phyloP scores from a whole-genome alignment of 2,329 filamentous ascomycete genomes.

The Tolypocladium ovalisporum region DNA sequence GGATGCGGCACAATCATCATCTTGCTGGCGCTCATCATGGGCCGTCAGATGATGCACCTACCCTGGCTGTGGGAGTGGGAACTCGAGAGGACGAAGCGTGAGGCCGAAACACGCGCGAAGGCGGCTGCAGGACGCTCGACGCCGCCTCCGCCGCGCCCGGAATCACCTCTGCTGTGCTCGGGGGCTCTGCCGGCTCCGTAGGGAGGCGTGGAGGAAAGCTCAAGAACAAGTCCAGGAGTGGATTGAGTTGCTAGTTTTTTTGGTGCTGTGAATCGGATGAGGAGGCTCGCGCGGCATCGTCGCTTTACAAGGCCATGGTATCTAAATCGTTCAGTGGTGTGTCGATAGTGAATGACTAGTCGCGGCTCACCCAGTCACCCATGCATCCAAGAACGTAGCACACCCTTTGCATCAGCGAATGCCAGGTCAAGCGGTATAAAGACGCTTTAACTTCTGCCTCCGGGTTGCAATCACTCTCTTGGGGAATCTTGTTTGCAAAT shows the following conservation, averaged over 20 bases:
- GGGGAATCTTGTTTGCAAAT: background rate
- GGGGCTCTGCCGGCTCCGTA: background rate
- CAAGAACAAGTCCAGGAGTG: background rate
- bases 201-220: background rate
- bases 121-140: background rate
- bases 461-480: background rate
- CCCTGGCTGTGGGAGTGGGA: slow-evolving; percentile 4
- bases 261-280: background rate
- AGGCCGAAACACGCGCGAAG: background rate
- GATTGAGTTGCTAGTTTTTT: background rate
- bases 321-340: background rate
- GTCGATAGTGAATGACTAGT: background rate
- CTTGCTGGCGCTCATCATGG: slow-evolving; percentile 1
- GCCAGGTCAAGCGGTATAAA: background rate
- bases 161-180: background rate
- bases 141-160: background rate
- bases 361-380: background rate
- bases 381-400: background rate
- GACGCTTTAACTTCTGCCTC: background rate
- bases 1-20: slow-evolving; percentile 2
- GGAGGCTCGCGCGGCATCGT: background rate
- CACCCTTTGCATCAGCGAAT: background rate
- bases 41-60: slow-evolving; percentile 1
- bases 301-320: background rate
- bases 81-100: background rate